Conservation (phyloP, 148 eudicot genomes). For the Camellia lanceoleosa region DNA sequence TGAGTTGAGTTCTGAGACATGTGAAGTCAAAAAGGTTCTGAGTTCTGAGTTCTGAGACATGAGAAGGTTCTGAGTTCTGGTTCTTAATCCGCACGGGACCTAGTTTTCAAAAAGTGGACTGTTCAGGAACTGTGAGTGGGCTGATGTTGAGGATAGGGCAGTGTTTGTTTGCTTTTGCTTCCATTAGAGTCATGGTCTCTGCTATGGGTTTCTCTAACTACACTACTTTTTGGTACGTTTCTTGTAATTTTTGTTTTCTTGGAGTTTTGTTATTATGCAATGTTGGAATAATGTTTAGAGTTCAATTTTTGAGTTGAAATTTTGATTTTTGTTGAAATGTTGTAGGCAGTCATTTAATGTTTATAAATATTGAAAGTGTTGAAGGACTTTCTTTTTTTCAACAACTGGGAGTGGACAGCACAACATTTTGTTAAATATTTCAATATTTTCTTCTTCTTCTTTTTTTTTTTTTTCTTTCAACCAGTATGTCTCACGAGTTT, state of each 20-base stretch:
- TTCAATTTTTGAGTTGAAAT: too few species aligned
- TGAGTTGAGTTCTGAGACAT: too few species aligned
- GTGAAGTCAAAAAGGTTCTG: too few species aligned
- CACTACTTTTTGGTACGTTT: conserved; percentile 55
- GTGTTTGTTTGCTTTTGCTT: conserved; percentile 50
- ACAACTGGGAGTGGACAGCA: neutral
- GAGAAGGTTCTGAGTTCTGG: too few species aligned
- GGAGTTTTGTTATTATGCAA: neutral
- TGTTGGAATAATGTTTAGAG: neutral
- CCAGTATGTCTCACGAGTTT: too few species aligned
- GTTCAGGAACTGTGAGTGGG: conserved; percentile 45
- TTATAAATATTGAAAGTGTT: neutral
- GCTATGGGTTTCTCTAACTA: conserved; percentile 50
- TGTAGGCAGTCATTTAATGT: neutral
- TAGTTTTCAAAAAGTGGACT: too few species aligned
- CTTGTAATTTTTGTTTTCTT: neutral
- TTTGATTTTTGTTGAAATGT: neutral
- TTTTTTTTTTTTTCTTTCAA: too few species aligned
- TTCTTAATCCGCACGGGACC: too few species aligned
- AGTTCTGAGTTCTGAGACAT: too few species aligned
- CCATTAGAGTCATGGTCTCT: conserved; percentile 49
- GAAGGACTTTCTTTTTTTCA: neutral
- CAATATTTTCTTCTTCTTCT: too few species aligned
- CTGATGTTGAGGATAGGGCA: conserved; percentile 50
- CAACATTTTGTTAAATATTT: too few species aligned